Evolutionary conservation across 768 basidiomycete genomes (phyloP), one percentile per base, ranked within the genome.

Genomic region (Leccinum uliginosum): DNA sequence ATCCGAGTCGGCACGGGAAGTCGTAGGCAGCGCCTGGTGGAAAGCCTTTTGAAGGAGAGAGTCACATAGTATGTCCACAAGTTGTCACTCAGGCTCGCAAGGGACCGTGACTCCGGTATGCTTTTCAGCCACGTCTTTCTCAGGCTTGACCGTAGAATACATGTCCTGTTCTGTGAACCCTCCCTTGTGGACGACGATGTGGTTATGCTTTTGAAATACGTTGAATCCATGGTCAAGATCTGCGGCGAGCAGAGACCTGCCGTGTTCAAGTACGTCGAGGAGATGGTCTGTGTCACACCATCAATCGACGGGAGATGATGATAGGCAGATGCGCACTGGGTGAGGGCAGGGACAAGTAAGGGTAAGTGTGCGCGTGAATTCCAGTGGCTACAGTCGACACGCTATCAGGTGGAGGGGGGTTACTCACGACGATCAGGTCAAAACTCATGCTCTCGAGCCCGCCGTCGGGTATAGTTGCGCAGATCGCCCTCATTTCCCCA

Each of bases 11-110:
- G 29, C 29, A 29, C 29, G 29, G 34, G 67, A 74, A 48, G 56
- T 40, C 11, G 77, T 88, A 43, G 91, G 84, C 3, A 76, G 76
- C 65, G 82, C 82, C 38, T 95, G 93, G 93, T 95, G 92, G 92
- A 76, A 72, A 51, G 82, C 86, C 8, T 94, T 91, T 73, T 74
- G 80, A 90, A 86, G 73, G 74, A 64, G 12, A 77, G 75, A 63
- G 82, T 93, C 72, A 10, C 29, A 29, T 29, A 29, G 14, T n/a
- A n/a, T n/a, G n/a, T n/a, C n/a, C n/a, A n/a, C n/a, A n/a, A n/a
- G n/a, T n/a, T n/a, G n/a, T n/a, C n/a, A n/a, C n/a, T n/a, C n/a
- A n/a, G n/a, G n/a, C n/a, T n/a, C n/a, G n/a, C n/a, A n/a, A n/a
- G n/a, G n/a, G n/a, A n/a, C n/a, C n/a, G n/a, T n/a, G n/a, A n/a